Evolutionary conservation across 352 stramenopile genomes (phyloP).

Genomic region (Phytophthora hibernalis): DNA sequence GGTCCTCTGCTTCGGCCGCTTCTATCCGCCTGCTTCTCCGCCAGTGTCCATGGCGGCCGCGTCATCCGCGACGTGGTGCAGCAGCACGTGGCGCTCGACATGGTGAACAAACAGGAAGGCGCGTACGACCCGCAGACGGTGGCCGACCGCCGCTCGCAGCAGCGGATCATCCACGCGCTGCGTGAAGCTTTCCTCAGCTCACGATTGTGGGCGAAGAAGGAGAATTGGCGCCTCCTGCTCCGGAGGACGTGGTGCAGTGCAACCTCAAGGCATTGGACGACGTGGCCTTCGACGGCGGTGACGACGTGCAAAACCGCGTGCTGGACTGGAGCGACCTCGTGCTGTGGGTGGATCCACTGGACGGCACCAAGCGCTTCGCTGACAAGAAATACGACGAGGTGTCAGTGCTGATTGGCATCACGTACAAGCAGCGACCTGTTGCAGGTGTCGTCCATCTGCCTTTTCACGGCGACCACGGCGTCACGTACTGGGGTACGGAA

Average conservation of each 20-base stretch:
- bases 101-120: slow-evolving; percentile 82
- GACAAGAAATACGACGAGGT: slow-evolving; percentile 78
- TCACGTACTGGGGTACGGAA: slow-evolving; percentile 72
- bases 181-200: slow-evolving; percentile 60
- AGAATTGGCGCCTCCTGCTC: slow-evolving; percentile 55
- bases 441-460: slow-evolving; percentile 78
- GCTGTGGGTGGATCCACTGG: slow-evolving; percentile 81
- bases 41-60: slow-evolving; percentile 53
- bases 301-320: slow-evolving; percentile 28
- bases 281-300: slow-evolving; percentile 28
- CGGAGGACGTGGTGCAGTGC: slow-evolving; percentile 56
- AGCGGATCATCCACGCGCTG: slow-evolving; percentile 72
- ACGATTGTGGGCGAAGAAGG: slow-evolving; percentile 68
- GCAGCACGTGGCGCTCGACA: slow-evolving; percentile 54
- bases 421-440: slow-evolving; percentile 68
- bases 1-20: slow-evolving; percentile 48
- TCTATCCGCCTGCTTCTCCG: slow-evolving; percentile 67
- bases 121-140: slow-evolving; percentile 83
- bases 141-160: slow-evolving; percentile 75
- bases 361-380: slow-evolving; percentile 84
- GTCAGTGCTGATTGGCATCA: slow-evolving; percentile 79
- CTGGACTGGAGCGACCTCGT: slow-evolving; percentile 62
- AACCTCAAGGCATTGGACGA: slow-evolving; percentile 41
- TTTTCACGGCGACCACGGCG: slow-evolving; percentile 58
- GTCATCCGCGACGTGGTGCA: slow-evolving; percentile 77